Conservation (phyloP, 2,329 filamentous ascomycete species). For the Cladosporium phlei region DNA sequence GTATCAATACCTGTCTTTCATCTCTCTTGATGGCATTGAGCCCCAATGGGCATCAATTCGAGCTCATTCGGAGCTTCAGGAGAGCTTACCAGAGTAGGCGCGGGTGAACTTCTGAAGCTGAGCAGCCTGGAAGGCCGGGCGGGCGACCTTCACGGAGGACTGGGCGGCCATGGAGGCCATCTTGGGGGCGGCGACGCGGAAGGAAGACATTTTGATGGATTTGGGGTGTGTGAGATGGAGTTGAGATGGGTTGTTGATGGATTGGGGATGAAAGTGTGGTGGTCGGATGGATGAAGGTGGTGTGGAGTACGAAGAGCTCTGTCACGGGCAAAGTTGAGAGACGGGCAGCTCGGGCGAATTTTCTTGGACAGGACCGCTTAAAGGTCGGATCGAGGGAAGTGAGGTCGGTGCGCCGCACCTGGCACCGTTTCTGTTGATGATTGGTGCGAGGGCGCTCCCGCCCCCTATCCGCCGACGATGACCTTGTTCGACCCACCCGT, state of each 20-base stretch:
- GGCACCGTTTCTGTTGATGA: conserved; percentile 16
- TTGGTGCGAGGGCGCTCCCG: conserved; percentile 18
- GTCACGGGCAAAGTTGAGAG: conserved; percentile 27
- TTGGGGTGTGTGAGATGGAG: conserved; percentile 31
- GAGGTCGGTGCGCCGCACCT: conserved; percentile 21
- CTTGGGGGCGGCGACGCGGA: conserved; percentile 70
- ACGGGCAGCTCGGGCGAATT: conserved; percentile 21
- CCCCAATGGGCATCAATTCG: conserved; percentile 13
- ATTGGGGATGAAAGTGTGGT: conserved; percentile 25
- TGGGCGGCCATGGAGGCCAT: conserved; percentile 61
- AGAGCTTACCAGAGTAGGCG: conserved; percentile 64
- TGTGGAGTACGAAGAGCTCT: conserved; percentile 22
- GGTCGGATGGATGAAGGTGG: conserved; percentile 21
- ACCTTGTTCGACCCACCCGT: conserved; percentile 11
- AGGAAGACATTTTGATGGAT: conserved; percentile 68
- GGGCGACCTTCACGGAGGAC: conserved; percentile 73
- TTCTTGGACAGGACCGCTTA: conserved; percentile 24
- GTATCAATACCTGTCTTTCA: conserved; percentile 12
- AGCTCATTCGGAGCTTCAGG: conserved; percentile 17
- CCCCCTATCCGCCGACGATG: conserved; percentile 8
- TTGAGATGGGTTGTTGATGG: conserved; percentile 19
- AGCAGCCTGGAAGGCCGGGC: conserved; percentile 54
- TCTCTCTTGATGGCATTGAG: conserved; percentile 11
- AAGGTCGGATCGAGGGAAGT: conserved; percentile 20
- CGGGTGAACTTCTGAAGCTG: conserved; percentile 60